Base-by-base conservation (phyloP, 2,329 filamentous ascomycete species). In the Venturia effusa region DNA sequence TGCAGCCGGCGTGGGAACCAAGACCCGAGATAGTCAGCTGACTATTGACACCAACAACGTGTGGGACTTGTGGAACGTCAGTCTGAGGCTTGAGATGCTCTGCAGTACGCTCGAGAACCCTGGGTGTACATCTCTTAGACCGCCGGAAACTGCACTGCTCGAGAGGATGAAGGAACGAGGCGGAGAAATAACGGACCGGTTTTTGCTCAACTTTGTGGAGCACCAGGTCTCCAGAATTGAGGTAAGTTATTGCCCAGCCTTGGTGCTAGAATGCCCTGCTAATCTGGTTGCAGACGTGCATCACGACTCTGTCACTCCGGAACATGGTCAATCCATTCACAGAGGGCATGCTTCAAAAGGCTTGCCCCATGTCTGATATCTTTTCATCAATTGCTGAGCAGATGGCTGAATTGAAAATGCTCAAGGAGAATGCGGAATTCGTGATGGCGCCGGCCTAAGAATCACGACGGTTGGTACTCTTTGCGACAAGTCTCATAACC, bases 141-240 rank as follows among this genome's bases (percentile, higher is more conserved):
- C 89, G 64, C 91, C 92, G 0, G 92, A 96, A 76, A 90, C 89
- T 41, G 88, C 90, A 68, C 77, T 97, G 64, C 78, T 97, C 68
- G 91, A 96, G 71, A 79, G 83, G 67, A 85, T 88, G 77, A 88
- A 85, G 74, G 80, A 81, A 65, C 78, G 87, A 51, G 90, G 89
- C 61, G 91, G 90, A 13, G 92, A 97, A 73, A 84, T 97, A 63
- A 91, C 92, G 34, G 94, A 97, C 79, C 82, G 85, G 62, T 93
- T 96, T 75, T 79, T 97, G 75, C 77, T 96, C 64, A 92, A 90
- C 71, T 91, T 99, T 71, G 83, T 97, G 74, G 92, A 96, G 73
- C 92, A 97, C 73, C 92, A 97, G 81, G 89, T 99, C 69, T 92
- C 89, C 73, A 86, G 94, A 71, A 95, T 99, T 73, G 94, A 99